phyloP scores from a whole-genome alignment of 139 green algal species.

The Limnomonas spitsbergensis region DNA sequence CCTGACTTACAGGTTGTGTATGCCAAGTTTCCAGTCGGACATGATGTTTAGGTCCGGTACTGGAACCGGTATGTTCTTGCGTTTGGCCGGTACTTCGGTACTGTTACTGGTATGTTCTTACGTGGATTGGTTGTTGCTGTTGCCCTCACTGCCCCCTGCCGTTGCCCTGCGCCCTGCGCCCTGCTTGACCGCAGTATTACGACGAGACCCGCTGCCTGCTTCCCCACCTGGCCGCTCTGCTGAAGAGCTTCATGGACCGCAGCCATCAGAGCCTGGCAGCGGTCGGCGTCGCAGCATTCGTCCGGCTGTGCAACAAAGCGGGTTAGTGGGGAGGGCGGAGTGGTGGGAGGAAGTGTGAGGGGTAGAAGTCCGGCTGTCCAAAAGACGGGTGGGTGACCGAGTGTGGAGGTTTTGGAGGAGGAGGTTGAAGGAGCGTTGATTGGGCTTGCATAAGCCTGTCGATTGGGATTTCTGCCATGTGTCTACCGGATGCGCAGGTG shows the following conservation, averaged over 20 bases:
- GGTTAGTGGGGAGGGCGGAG: not conserved
- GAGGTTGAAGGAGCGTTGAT: not conserved
- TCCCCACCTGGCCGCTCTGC: slow-evolving; percentile 68
- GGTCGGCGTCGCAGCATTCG: slow-evolving; percentile 85
- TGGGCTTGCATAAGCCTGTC: too few species aligned
- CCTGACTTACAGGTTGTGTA: too few species aligned
- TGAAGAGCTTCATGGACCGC: slow-evolving; percentile 76
- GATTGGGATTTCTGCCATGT: too few species aligned
- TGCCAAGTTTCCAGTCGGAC: too few species aligned
- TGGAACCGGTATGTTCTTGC: too few species aligned
- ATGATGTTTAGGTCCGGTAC: too few species aligned
- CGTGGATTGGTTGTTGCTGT: too few species aligned
- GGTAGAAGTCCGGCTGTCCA: not conserved
- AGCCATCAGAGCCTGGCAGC: slow-evolving; percentile 84
- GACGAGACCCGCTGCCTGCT: slow-evolving; percentile 60
- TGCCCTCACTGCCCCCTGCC: too few species aligned
- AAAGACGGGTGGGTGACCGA: not conserved
- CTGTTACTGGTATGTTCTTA: too few species aligned
- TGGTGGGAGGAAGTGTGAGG: not conserved
- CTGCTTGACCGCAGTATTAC: slow-evolving; percentile 68
- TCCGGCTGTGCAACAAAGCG: slow-evolving; percentile 63
- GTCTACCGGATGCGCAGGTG: too few species aligned
- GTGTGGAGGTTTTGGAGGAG: not conserved
- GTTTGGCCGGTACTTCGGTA: too few species aligned
- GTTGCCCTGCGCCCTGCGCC: not conserved